Conservation (phyloP, 2,329 filamentous ascomycete species). For the Cercospora beticola region DNA sequence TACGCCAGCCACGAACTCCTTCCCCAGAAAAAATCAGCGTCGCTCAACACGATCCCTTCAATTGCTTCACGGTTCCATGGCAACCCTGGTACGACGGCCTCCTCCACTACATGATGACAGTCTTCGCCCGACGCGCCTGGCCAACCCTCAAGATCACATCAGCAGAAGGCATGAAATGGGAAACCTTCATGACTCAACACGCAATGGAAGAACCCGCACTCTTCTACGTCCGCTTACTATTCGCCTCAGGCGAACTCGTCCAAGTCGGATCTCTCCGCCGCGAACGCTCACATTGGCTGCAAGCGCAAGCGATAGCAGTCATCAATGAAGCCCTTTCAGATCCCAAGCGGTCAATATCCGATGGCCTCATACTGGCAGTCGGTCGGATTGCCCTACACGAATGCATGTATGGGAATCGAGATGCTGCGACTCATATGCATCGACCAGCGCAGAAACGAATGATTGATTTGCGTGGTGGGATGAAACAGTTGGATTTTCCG, state of each 20-base stretch:
- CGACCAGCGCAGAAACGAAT: conserved; percentile 37
- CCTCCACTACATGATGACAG: conserved; percentile 38
- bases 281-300: conserved; percentile 31
- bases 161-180: conserved; percentile 33
- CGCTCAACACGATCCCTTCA: conserved; percentile 33
- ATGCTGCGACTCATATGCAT: conserved; percentile 33
- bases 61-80: conserved; percentile 34
- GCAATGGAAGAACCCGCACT: conserved; percentile 36
- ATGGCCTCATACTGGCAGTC: conserved; percentile 34
- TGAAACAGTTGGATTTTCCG: conserved; percentile 33
- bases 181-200: conserved; percentile 37
- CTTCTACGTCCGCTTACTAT: conserved; percentile 37
- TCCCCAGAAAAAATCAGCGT: neutral
- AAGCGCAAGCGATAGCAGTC: conserved; percentile 30
- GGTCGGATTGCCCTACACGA: conserved; percentile 39
- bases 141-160: conserved; percentile 34
- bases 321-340: conserved; percentile 31
- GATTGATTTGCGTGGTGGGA: conserved; percentile 37
- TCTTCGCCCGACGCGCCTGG: conserved; percentile 38
- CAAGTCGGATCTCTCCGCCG: conserved; percentile 24
- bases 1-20: neutral
- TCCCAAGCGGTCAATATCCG: conserved; percentile 23
- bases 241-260: conserved; percentile 37
- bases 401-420: conserved; percentile 36
- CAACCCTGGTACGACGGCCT: conserved; percentile 35